Conservation (phyloP, 2,329 filamentous ascomycete genomes). For the Neurospora sp. region DNA sequence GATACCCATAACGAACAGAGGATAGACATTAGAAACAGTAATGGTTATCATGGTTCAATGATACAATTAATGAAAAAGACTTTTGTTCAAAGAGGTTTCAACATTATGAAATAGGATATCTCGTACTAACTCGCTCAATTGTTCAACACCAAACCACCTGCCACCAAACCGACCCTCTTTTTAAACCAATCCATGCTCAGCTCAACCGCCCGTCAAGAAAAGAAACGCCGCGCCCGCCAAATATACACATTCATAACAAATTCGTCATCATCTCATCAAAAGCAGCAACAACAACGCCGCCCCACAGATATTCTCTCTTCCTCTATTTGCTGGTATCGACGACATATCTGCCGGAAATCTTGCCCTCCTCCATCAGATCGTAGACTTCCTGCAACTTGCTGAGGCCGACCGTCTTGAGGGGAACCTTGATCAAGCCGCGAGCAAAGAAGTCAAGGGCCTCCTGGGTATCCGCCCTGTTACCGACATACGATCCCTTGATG, state of each 20-base stretch:
- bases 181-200: neutral
- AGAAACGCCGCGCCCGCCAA: neutral
- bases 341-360: slow-evolving; percentile 71
- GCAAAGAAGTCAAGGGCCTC: slow-evolving; percentile 89
- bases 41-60: neutral
- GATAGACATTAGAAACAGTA: neutral
- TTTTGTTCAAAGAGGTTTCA: neutral
- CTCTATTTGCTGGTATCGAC: slow-evolving; percentile 51
- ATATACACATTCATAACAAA: neutral
- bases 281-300: neutral
- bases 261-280: neutral
- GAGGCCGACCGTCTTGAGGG: slow-evolving; percentile 76
- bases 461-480: slow-evolving; percentile 76
- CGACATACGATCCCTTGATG: slow-evolving; percentile 90
- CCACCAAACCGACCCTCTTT: neutral
- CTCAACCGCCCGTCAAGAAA: neutral
- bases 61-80: neutral
- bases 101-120: neutral
- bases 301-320: neutral
- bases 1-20: neutral
- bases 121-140: neutral
- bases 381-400: slow-evolving; percentile 74
- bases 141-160: neutral
- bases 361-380: slow-evolving; percentile 58
- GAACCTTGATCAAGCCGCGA: slow-evolving; percentile 73